Conservation (phyloP, 75 land plant species). For the Azolla pinnata region DNA sequence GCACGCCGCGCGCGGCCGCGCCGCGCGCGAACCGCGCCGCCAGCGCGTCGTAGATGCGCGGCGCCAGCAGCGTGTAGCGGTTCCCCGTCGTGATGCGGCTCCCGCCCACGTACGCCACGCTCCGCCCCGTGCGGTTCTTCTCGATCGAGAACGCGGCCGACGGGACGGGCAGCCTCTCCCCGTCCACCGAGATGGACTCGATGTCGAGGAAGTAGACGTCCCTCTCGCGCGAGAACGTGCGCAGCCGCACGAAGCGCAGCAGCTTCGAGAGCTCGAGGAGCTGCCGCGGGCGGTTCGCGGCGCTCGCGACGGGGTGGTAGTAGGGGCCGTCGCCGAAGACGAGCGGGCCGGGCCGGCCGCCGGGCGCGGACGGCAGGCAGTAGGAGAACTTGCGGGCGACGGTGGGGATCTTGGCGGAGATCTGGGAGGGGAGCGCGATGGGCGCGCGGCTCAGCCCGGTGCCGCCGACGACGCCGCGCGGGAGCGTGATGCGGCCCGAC, state of each 20-base stretch:
- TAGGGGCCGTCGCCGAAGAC: not conserved
- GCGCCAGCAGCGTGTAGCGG: not conserved
- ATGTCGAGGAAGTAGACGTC: not conserved
- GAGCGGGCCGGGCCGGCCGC: not conserved
- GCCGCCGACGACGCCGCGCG: conserved; percentile 17
- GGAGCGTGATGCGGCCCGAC: conserved; percentile 1
- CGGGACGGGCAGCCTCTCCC: not conserved
- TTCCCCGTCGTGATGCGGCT: not conserved
- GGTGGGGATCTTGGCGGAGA: conserved; percentile 15
- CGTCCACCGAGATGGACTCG: not conserved
- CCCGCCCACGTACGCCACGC: not conserved
- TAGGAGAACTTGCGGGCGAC: conserved; percentile 1
- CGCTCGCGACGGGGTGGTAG: no score
- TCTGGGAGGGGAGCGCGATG: conserved; percentile 36
- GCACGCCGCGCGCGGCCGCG: conserved; percentile 19
- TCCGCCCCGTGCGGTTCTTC: not conserved
- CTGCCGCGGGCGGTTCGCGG: conserved; percentile 32
- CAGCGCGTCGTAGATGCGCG: not conserved
- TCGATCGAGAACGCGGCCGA: not conserved
- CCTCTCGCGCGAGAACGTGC: conserved; percentile 12
- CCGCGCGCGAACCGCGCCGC: not conserved
- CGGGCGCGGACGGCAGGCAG: not conserved
- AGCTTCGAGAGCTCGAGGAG: not conserved
- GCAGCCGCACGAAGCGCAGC: not conserved
- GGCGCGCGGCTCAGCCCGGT: conserved; percentile 31